A percentile compares a stretch with the other conserved stretches of the same genome.
Conservation (phyloP, 164 flowering plant genomes). For the Buxus sempervirens region DNA sequence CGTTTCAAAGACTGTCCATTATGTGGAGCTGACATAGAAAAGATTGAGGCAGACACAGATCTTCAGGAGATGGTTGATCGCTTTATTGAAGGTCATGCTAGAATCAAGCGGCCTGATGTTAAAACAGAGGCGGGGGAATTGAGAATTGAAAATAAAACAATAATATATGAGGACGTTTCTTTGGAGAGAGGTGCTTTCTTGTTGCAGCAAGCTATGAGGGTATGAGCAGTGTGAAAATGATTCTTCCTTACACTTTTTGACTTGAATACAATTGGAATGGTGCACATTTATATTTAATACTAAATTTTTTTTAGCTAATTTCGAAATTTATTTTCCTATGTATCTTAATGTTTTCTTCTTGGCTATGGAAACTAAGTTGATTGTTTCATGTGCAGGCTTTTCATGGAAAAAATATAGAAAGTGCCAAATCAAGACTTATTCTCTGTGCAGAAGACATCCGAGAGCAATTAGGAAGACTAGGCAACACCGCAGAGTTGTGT, state of each 20-base stretch:
- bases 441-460: conserved; percentile 82
- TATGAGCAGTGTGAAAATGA: conserved; percentile 1
- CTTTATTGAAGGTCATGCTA: conserved; percentile 95
- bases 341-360: not conserved
- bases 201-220: conserved; percentile 99
- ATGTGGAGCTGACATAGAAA: conserved; percentile 94
- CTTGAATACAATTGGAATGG: not conserved
- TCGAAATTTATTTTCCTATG: not conserved
- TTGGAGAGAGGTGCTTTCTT: conserved; percentile 92
- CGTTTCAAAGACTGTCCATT: conserved; percentile 89
- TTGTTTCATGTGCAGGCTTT: conserved; percentile 60
- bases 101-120: conserved; percentile 71
- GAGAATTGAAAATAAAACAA: conserved; percentile 36
- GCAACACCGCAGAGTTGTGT: conserved; percentile 75
- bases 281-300: not conserved
- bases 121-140: conserved; percentile 31
- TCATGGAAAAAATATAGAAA: conserved; percentile 77
- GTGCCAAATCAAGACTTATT: conserved; percentile 89
- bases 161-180: conserved; percentile 88
- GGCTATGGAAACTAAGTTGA: not conserved
- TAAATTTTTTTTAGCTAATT: not conserved
- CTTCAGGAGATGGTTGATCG: conserved; percentile 81
- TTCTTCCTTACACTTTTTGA: not conserved
- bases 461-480: conserved; percentile 61
- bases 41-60: conserved; percentile 60